Conservation (phyloP, 345 rosid species). For the Bruguiera sexangula region DNA sequence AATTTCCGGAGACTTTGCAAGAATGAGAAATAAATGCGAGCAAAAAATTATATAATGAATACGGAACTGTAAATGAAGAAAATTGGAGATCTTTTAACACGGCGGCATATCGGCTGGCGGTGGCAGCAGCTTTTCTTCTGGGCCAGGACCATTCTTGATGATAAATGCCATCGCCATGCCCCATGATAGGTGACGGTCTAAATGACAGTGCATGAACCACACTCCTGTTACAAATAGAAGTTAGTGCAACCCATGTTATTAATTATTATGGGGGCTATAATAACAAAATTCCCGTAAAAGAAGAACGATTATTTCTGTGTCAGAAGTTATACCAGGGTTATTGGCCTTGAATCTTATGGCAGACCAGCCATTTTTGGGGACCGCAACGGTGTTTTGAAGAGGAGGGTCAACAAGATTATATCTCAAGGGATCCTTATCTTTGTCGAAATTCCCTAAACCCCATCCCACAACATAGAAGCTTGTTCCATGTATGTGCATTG, state of each 20-base stretch:
- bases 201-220: slow-evolving; percentile 71
- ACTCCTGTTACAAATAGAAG: slow-evolving; percentile 37
- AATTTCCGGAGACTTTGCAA: too few species aligned
- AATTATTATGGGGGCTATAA: background rate
- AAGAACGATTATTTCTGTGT: background rate
- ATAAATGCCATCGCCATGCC: slow-evolving; percentile 58
- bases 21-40: too few species aligned
- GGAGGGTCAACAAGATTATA: slow-evolving; percentile 38
- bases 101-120: slow-evolving; percentile 56
- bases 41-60: too few species aligned
- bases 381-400: slow-evolving; percentile 15
- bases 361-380: slow-evolving; percentile 17
- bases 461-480: slow-evolving; percentile 31
- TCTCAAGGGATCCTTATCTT: slow-evolving; percentile 15
- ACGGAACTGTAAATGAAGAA: too few species aligned
- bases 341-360: slow-evolving; percentile 13
- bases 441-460: slow-evolving; percentile 27
- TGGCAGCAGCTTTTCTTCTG: slow-evolving; percentile 36
- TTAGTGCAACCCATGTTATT: background rate
- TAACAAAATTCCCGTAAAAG: background rate
- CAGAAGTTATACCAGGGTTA: slow-evolving; percentile 8
- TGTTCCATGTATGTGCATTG: slow-evolving; percentile 39
- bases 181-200: slow-evolving; percentile 61
- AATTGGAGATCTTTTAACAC: slow-evolving; percentile 12
- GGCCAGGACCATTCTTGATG: slow-evolving; percentile 41